Evolutionary conservation across 192 early-diverging fungal genomes (phyloP).

Genomic region (Kappamyces sp.): DNA sequence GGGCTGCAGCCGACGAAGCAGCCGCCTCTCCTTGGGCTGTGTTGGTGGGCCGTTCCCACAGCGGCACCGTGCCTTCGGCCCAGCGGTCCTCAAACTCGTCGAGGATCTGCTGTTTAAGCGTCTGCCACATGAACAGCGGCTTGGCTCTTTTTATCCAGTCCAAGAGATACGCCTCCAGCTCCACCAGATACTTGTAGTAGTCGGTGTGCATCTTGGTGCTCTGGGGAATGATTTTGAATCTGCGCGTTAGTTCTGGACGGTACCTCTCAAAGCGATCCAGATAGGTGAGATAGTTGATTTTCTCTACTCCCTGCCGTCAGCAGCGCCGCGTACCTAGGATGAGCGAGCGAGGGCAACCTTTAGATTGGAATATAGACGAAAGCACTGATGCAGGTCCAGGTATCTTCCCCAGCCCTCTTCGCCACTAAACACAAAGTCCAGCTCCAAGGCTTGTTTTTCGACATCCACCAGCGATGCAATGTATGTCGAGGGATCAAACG

Average conservation of each 20-base stretch:
- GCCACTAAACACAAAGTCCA: conserved; percentile 88
- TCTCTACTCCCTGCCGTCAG: conserved; percentile 25
- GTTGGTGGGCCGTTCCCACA: conserved; percentile 47
- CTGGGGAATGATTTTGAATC: not conserved
- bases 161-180: conserved; percentile 64
- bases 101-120: conserved; percentile 41
- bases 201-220: conserved; percentile 9
- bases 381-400: conserved; percentile 76
- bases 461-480: not conserved
- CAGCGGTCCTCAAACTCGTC: conserved; percentile 61
- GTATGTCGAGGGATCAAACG: conserved; percentile 54
- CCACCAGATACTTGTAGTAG: conserved; percentile 52
- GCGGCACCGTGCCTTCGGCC: conserved; percentile 46
- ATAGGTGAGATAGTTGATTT: conserved; percentile 62
- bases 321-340: conserved; percentile 24
- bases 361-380: conserved; percentile 80
- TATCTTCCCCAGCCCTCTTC: conserved; percentile 82
- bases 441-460: conserved; percentile 25
- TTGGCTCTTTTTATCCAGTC: conserved; percentile 65
- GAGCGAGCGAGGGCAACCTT: conserved; percentile 33
- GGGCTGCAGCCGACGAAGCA: conserved; percentile 32
- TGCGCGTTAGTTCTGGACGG: too few species aligned
- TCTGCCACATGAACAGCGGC: conserved; percentile 67
- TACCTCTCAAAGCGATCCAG: conserved; percentile 61
- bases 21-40: conserved; percentile 29